Evolutionary conservation across 2,329 filamentous ascomycete genomes (phyloP), one percentile per base, ranked within the genome.

Genomic region (Pseudogymnoascus sp.): DNA sequence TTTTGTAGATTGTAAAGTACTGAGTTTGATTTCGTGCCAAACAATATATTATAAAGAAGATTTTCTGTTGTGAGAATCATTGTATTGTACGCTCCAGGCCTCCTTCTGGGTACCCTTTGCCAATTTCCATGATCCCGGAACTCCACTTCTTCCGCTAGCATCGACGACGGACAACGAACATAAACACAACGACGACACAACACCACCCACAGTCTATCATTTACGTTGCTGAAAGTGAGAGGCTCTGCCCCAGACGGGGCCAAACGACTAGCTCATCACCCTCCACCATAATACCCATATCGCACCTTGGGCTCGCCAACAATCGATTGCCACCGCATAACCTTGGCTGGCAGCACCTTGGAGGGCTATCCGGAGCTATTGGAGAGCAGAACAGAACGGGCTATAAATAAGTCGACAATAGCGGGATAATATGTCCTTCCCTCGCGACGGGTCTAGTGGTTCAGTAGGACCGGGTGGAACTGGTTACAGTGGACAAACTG

Each of bases 101-200:
- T 30, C 23, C 23, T 9, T 52, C 23, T 10, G 41, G n/a, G 41
- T 52, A 52, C 41, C 41, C 41, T 52, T 30, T 28, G 3, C 41
- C 41, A 52, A 52, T 52, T 52, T 52, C 41, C 41, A 52, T 52
- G n/a, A 30, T 52, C 41, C 41, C n/a, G 41, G 41, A 23, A 6
- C 41, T 52, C 41, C 41, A 52, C 41, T 52, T 30, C 41, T 52
- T 52, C 41, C 41, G 41, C 41, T 52, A 52, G 41, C 10, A 52
- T 52, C 41, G 23, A 1, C 41, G 41, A 30, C 23, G 41, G 41
- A 52, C 41, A 52, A 18, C 41, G 23, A 52, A 52, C 41, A 52
- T 52, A 52, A 52, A 52, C 41, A 52, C 23, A 28, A 52, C 41
- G 23, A 52, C 41, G 41, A 21, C 26, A 28, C 41, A 52, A 52